Conservation (phyloP, 1,139 yeast species). For the Fermentozyma sake region DNA sequence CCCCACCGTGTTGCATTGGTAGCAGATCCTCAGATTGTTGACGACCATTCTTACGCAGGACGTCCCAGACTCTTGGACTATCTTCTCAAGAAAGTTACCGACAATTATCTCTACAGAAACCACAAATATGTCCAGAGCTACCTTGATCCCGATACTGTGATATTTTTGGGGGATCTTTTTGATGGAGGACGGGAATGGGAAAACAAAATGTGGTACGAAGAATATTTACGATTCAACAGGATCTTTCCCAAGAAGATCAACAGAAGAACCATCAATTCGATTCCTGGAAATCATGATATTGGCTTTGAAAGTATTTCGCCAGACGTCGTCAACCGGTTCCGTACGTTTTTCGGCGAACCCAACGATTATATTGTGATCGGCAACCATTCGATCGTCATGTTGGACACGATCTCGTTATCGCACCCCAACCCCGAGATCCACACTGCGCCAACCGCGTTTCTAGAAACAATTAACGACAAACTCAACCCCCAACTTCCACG, state of each 20-base stretch:
- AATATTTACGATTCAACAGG: constrained; percentile 59
- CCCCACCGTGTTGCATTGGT: constrained; percentile 67
- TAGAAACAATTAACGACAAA: constrained; percentile 16
- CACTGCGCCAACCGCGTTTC: constrained; percentile 22
- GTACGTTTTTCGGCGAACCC: constrained; percentile 67
- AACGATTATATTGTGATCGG: constrained; percentile 55
- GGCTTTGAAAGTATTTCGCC: constrained; percentile 75
- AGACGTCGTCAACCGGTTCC: constrained; percentile 56
- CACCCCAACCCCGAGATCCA: constrained; percentile 25
- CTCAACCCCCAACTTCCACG: constrained; percentile 47
- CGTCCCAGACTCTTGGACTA: constrained; percentile 44
- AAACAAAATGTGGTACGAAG: constrained; percentile 60
- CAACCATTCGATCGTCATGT: constrained; percentile 69
- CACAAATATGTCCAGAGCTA: constrained; percentile 56
- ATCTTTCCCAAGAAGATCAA: constrained; percentile 54
- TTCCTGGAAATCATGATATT: constrained; percentile 96
- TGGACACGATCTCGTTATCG: constrained; percentile 81
- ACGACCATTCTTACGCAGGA: constrained; percentile 65
- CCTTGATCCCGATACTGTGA: constrained; percentile 69
- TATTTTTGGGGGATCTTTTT: constrained; percentile 86
- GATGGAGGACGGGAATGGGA: constrained; percentile 96
- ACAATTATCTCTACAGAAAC: constrained; percentile 75
- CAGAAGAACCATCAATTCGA: constrained; percentile 47
- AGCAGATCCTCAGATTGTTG: constrained; percentile 94
- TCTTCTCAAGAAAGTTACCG: constrained; percentile 50